Conservation (phyloP, 164 flowering plant species). For the Houttuynia cordata region DNA sequence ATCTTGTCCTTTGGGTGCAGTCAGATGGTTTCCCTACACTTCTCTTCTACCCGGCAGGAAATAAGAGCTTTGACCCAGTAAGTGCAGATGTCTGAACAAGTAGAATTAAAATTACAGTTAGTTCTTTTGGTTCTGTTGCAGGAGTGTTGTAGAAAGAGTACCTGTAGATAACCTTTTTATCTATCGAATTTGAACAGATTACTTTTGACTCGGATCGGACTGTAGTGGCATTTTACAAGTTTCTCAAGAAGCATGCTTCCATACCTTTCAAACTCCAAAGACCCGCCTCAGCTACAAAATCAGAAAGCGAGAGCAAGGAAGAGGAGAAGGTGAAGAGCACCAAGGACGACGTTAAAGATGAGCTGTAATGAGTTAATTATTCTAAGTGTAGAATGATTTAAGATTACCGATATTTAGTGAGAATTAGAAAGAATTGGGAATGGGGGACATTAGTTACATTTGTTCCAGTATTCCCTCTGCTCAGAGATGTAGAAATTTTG, state of each 20-base stretch:
- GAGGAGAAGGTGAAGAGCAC: constrained; percentile 4
- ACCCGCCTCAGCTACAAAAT: constrained; percentile 15
- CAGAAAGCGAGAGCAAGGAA: constrained; percentile 5
- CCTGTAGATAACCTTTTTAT: background rate
- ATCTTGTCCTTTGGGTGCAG: constrained; percentile 25
- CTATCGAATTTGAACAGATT: constrained; percentile 30
- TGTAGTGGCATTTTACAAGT: constrained; percentile 69
- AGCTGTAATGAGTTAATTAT: constrained; percentile 13
- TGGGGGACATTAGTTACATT: too few species aligned
- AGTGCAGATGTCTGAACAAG: constrained; percentile 12
- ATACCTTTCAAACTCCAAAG: constrained; percentile 45
- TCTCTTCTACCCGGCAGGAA: constrained; percentile 90
- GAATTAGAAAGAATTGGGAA: background rate
- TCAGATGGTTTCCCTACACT: constrained; percentile 83
- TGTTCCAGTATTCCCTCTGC: too few species aligned
- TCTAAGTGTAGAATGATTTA: background rate
- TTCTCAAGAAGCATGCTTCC: constrained; percentile 75
- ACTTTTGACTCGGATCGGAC: constrained; percentile 67
- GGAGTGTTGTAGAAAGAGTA: background rate
- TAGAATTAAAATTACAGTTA: background rate
- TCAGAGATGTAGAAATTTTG: background rate
- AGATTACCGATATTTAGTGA: background rate
- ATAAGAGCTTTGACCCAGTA: constrained; percentile 83
- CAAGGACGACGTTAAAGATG: constrained; percentile 24
- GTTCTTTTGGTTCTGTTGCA: background rate